Percentiles rank a stretch among this genome's conserved stretches.
Evolutionary conservation across 139 green algal genomes (phyloP).

Genomic region (Chlamydomonas incerta): DNA sequence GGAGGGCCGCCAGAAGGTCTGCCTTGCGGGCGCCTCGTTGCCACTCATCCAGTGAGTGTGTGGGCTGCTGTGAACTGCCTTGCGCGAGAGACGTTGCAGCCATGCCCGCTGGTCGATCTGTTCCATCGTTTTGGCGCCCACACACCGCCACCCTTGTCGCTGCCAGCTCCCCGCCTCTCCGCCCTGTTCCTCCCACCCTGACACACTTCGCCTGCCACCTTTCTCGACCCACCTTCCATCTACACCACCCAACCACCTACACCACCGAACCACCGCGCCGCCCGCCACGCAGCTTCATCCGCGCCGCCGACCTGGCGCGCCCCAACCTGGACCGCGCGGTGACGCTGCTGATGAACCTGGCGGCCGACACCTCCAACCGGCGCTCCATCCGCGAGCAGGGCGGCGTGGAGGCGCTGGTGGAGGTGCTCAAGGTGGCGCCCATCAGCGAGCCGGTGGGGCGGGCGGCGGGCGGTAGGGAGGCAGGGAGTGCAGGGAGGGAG

Average conservation of each 20-base stretch:
- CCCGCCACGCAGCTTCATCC: slow-evolving; percentile 30
- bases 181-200: no score
- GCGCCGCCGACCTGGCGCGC: slow-evolving; percentile 12
- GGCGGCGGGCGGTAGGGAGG: neutral
- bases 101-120: no score
- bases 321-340: slow-evolving; percentile 47
- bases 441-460: slow-evolving; percentile 12
- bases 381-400: slow-evolving; percentile 44
- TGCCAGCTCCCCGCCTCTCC: no score
- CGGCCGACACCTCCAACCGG: slow-evolving; percentile 46
- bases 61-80: no score
- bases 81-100: no score
- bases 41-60: slow-evolving; percentile 45
- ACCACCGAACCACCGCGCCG: neutral
- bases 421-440: slow-evolving; percentile 32
- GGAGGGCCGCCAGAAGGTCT: slow-evolving; percentile 46
- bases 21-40: slow-evolving; percentile 15
- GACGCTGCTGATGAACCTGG: slow-evolving; percentile 58
- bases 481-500: neutral
- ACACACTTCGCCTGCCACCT: no score
- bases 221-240: no score
- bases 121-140: no score
- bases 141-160: no score
- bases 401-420: slow-evolving; percentile 53
- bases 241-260: neutral